A percentile compares a stretch with the other conserved stretches of the same genome.
Evolutionary conservation across 75 land plant genomes (phyloP).

Genomic region (Sequoiadendron giganteum): DNA sequence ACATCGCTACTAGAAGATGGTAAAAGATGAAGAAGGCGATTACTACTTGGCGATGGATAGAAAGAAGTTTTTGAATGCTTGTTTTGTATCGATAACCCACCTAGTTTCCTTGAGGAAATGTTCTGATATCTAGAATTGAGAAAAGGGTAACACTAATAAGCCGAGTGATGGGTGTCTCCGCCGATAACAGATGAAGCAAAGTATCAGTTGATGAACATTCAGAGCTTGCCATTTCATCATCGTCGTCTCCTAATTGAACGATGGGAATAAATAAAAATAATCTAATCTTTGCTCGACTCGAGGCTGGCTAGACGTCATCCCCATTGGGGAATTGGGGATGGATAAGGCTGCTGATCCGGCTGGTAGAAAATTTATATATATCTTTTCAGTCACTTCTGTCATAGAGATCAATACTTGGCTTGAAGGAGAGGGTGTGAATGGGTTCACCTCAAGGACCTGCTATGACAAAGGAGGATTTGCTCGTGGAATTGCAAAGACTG

Average conservation of each 20-base stretch:
- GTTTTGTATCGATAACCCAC: too few species aligned
- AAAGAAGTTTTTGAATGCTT: too few species aligned
- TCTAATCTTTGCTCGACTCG: slow-evolving; percentile 46
- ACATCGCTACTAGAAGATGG: too few species aligned
- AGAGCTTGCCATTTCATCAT: slow-evolving; percentile 1
- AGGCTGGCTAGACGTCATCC: slow-evolving; percentile 15
- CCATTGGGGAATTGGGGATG: not conserved
- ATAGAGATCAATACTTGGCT: not conserved
- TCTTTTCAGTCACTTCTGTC: not conserved
- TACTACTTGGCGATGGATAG: too few species aligned
- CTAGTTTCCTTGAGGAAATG: too few species aligned
- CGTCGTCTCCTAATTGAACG: slow-evolving; percentile 40
- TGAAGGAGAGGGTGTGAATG: slow-evolving; percentile 13
- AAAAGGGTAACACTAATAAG: too few species aligned
- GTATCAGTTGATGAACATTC: slow-evolving; percentile 6
- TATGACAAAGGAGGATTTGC: slow-evolving; percentile 74
- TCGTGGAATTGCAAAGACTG: slow-evolving; percentile 84
- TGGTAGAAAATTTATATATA: not conserved
- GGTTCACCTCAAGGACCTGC: slow-evolving; percentile 49
- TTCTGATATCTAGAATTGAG: too few species aligned
- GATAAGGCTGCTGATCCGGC: not conserved
- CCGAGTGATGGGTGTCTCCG: not conserved
- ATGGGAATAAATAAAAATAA: slow-evolving; percentile 33
- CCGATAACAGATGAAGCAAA: not conserved
- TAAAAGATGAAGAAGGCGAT: too few species aligned